Base-by-base conservation (phyloP, 257 asterid genomes). In the Verbascum thapsus region DNA sequence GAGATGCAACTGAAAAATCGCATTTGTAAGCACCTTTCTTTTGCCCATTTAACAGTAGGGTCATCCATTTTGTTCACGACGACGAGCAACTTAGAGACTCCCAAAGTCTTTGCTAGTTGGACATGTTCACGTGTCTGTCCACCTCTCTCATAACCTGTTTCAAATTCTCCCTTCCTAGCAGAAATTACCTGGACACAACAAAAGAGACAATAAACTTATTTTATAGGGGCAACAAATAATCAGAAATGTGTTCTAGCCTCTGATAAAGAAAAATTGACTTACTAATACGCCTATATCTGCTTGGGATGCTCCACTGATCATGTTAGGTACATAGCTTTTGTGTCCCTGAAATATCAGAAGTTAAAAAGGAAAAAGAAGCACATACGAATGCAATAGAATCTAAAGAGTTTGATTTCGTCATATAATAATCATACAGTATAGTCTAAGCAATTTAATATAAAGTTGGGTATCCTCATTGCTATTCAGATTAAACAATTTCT, bases 101-200 rank as follows among this genome's bases (percentile, higher is more conserved):
- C 97, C 61, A 94, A 78, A 30, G 99, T 94, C 80, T 90, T 94
- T 40, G 99, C 99, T 54, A 94, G 95, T 63, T 87, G 99, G 59
- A 94, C 99, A 66, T 90, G 97, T 67, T 94, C 99, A 35, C 99
- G 94, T 47, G 99, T 94, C 80, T 94, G 99, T 32, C 97, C 99
- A 76, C 99, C 97, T 84, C 88, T 90, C 81, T 94, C 97, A 69
- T 83, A 94, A 64, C 99, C 97, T 76, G 99, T 87, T 78, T 94
- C 99, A 64, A 94, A 85, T 73, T 94, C 97, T 66, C 97, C 97
- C 66, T 85, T 90, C 49, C 97, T 81, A 58, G 99, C 96, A 63
- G 99, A 92, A 57, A 92, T 92, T 19, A 89, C 99, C 97, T 92
- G 68, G 38, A 39, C 48, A 58, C 9, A 35, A 38, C n/a, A n/a